Base-by-base conservation (phyloP, 176 grass and related monocot genomes). In the Leersia perrieri region DNA sequence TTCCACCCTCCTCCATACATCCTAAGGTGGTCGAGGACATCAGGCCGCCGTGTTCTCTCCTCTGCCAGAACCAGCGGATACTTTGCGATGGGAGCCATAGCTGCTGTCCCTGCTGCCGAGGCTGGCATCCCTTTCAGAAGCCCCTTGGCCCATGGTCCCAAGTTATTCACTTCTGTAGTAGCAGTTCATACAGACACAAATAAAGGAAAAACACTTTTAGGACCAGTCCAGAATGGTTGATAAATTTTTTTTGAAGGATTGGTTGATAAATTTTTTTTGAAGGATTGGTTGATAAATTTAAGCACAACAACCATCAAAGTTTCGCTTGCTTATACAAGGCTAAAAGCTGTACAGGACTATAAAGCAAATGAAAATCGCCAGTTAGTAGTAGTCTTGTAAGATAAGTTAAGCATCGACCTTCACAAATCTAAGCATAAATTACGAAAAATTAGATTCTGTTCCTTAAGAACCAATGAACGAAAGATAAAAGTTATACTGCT, bases 1-100 rank as follows among this genome's bases (percentile, higher is more conserved):
- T 98, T 84, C 95, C 95, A 98, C 22, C 92, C 95, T 34, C 90
- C 90, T 63, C 41, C 39, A 82, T 98, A 98, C 80, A 95, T 29
- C 76, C 40, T 93, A 57, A 98, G 88, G 77, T 85, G 88, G 15
- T 73, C 22, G 35, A 98, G 88, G n/a, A 95, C 12, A 57, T 98
- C 92, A 0, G 92, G 95, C 81, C 95, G 80, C 78, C 70, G 79
- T 44, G 92, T 98, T 69, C 95, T 87, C 27, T 95, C 81, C 81
- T 86, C 86, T 25, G 95, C 95, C 49, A 98, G 91, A 83, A 95
- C 74, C 22, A 95, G 79, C 0, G 90, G 92, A 58, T 93, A 93
- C 72, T 83, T 98, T 1, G 66, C 44, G 1, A 57, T 33, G 0
- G 95, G 92, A 13, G 73, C 86, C 83, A 87, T 82, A 3, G 90